Evolutionary conservation across 306 rosid species (phyloP).

Genomic region (Luffa aegyptiaca): DNA sequence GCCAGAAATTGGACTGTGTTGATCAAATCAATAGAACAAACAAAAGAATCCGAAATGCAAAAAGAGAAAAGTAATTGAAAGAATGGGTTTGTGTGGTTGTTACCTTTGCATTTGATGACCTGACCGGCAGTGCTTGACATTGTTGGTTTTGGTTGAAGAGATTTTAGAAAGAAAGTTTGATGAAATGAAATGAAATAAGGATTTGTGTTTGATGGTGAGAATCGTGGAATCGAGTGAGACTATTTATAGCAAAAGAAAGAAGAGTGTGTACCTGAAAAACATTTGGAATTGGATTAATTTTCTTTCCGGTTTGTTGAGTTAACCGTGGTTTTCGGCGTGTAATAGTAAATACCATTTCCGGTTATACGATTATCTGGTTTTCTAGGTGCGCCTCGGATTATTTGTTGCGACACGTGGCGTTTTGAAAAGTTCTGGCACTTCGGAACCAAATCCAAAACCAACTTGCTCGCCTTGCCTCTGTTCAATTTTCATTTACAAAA

Average conservation of each 20-base stretch:
- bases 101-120: conserved; percentile 68
- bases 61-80: too few species aligned
- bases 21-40: not conserved
- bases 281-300: not conserved
- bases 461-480: not conserved
- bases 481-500: not conserved
- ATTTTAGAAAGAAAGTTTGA: not conserved
- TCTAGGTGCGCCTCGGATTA: conserved; percentile 9
- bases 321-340: not conserved
- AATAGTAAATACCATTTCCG: not conserved
- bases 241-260: not conserved
- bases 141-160: not conserved
- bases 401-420: not conserved
- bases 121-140: conserved; percentile 51
- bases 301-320: not conserved
- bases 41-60: not conserved
- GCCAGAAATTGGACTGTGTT: too few species aligned
- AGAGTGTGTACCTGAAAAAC: too few species aligned
- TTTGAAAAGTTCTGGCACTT: too few species aligned
- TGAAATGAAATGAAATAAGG: not conserved
- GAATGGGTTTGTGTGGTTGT: not conserved
- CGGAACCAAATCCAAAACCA: not conserved
- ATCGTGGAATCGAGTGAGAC: not conserved
- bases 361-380: not conserved
- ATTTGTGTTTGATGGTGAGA: not conserved